Conservation (phyloP, 768 basidiomycete genomes). For the Lactarius vividus region DNA sequence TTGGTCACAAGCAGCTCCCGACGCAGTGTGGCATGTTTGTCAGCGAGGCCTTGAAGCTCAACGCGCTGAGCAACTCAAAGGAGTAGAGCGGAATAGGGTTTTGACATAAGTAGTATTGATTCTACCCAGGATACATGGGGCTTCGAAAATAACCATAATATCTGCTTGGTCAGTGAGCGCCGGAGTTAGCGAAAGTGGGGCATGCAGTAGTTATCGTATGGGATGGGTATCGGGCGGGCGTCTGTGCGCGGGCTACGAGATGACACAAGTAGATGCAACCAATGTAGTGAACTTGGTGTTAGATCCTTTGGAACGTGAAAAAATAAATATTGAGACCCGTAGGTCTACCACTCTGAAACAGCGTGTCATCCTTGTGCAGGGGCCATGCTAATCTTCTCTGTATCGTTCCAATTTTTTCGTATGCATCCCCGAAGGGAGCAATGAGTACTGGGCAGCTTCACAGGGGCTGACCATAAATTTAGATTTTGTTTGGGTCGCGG, state of each 20-base stretch:
- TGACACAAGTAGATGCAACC: no score
- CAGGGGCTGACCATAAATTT: background rate
- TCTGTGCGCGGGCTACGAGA: no score
- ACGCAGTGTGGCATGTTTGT: background rate
- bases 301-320: background rate
- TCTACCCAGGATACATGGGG: background rate
- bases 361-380: slow-evolving; percentile 99
- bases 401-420: slow-evolving; percentile 99
- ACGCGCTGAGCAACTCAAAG: background rate
- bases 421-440: slow-evolving; percentile 84
- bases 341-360: slow-evolving; percentile 87
- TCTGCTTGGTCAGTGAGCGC: no score
- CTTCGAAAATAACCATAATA: no score
- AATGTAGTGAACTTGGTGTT: no score
- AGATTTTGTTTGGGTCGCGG: background rate
- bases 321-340: slow-evolving; percentile 45
- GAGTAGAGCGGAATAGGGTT: background rate
- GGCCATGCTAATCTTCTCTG: slow-evolving; percentile 99
- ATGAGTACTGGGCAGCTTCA: background rate
- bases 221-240: no score
- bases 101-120: background rate
- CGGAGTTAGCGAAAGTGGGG: no score
- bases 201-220: no score
- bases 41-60: background rate
- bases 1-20: background rate